Evolutionary conservation across 2,329 filamentous ascomycete genomes (phyloP), one percentile per base, ranked within the genome.

Genomic region (Fusarium pininemorale): DNA sequence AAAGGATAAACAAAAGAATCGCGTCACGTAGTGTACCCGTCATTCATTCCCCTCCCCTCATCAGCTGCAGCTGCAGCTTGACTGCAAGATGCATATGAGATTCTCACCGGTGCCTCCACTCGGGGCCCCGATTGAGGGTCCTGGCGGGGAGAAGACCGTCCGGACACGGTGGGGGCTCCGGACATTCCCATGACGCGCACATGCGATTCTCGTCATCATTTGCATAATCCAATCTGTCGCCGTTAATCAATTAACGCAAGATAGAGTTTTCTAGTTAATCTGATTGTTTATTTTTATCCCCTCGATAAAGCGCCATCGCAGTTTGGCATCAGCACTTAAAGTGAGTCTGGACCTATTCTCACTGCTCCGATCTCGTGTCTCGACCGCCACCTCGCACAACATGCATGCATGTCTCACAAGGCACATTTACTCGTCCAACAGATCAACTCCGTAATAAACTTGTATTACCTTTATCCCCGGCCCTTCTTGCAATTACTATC

Each of bases 1-100:
- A 14, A 73, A 22, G 12, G 24, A 51, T 61, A 59, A 66, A 73
- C 53, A 73, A 73, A 59, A 44, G 24, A 55, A 39, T 66, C 63
- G 68, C 68, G 68, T 75, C 72, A 62, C 51, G 41, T 62, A 74
- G 72, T 75, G 55, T 75, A 59, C 65, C 72, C 72, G 72, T 75
- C 72, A 75, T 75, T 57, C 69, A 73, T 73, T 53, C 69, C 65
- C 59, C 65, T 50, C 57, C 51, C 41, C 26, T 48, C 45, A 22
- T 26, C 45, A 48, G 14, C 20, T 48, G 20, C 55, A 55, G 39
- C 58, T 69, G 65, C 48, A 69, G 30, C 37, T 69, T 28, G 56
- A 37, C 35, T 69, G 59, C 26, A 44, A 44, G 61, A 37, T 65
- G 67, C 66, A 62, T 48, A 61, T 39, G 42, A 69, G 38, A 59